These are phyloP conservation scores for Alternaria metachromatica DNA, from an alignment of 2,329 filamentous ascomycete genomes.

Conservation along the genomic window DNA sequence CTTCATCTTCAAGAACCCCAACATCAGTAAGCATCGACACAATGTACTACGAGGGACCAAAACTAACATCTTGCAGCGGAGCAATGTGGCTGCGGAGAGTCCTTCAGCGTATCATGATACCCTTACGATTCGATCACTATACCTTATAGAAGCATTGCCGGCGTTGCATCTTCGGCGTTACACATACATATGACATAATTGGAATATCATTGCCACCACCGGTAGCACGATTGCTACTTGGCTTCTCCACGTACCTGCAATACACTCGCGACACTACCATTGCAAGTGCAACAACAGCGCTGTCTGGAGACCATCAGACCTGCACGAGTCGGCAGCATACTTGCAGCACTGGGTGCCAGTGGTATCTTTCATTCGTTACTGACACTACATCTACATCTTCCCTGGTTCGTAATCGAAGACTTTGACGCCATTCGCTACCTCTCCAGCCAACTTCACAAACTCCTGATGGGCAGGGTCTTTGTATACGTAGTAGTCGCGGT, in stretches of 20 bases:
- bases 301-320: neutral
- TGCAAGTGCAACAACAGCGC: neutral
- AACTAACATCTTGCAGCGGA: slow-evolving; percentile 70
- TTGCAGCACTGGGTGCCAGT: no score
- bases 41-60: neutral
- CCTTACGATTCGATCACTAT: slow-evolving; percentile 17
- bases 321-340: neutral
- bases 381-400: slow-evolving; percentile 49
- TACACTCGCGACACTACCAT: neutral
- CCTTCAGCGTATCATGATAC: slow-evolving; percentile 69
- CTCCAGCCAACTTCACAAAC: slow-evolving; percentile 62
- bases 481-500: slow-evolving; percentile 72
- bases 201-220: slow-evolving; percentile 16
- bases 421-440: slow-evolving; percentile 60
- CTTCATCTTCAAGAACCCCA: slow-evolving; percentile 96
- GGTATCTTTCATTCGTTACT: neutral
- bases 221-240: neutral
- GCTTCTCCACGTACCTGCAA: neutral
- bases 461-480: slow-evolving; percentile 68
- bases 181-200: neutral
- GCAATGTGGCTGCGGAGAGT: slow-evolving; percentile 94
- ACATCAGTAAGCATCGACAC: slow-evolving; percentile 81
- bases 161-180: slow-evolving; percentile 14
- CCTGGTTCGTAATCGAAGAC: slow-evolving; percentile 68
- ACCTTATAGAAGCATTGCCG: slow-evolving; percentile 35